Percentiles rank a stretch among this genome's conserved stretches.
Conservation (phyloP, 768 basidiomycete genomes). For the Scleroderma citrinum region DNA sequence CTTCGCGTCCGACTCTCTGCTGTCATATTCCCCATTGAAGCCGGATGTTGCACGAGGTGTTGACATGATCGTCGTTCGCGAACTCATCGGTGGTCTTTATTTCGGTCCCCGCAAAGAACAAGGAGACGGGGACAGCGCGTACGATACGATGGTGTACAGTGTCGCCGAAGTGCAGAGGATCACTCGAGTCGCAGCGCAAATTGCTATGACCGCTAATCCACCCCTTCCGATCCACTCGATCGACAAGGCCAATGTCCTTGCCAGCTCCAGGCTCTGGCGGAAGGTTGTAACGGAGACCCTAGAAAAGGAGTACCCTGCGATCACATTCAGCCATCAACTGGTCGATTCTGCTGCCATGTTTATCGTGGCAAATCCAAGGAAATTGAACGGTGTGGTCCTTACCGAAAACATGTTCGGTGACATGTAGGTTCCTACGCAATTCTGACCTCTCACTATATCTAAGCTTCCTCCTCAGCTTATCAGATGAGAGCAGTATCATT, state of each 20-base stretch:
- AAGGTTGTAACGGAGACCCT: slow-evolving; percentile 86
- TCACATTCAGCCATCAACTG: slow-evolving; percentile 84
- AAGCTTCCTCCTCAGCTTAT: slow-evolving; percentile 52
- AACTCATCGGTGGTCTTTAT: slow-evolving; percentile 94
- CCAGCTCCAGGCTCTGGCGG: slow-evolving; percentile 90
- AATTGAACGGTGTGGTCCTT: slow-evolving; percentile 91
- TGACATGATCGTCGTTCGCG: slow-evolving; percentile 90
- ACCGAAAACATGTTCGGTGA: slow-evolving; percentile 97
- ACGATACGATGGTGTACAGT: slow-evolving; percentile 93
- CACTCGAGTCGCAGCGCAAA: slow-evolving; percentile 90
- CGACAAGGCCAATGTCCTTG: slow-evolving; percentile 99
- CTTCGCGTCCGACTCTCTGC: slow-evolving; percentile 87
- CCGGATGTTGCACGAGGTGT: slow-evolving; percentile 76
- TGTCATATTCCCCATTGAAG: slow-evolving; percentile 85
- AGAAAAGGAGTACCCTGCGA: slow-evolving; percentile 79
- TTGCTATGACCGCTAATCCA: slow-evolving; percentile 77
- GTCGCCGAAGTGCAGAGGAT: slow-evolving; percentile 90
- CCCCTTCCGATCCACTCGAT: slow-evolving; percentile 87
- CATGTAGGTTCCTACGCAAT: slow-evolving; percentile 59
- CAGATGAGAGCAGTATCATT: slow-evolving; percentile 95
- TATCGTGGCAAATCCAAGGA: slow-evolving; percentile 82
- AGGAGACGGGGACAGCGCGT: slow-evolving; percentile 65
- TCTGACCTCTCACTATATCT: slow-evolving; percentile 1
- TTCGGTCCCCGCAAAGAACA: slow-evolving; percentile 92
- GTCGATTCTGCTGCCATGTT: slow-evolving; percentile 97